Percentiles rank a stretch among this genome's conserved stretches.
phyloP scores from a whole-genome alignment of 495 filamentous ascomycete genomes.

The Aspergillus affinis region DNA sequence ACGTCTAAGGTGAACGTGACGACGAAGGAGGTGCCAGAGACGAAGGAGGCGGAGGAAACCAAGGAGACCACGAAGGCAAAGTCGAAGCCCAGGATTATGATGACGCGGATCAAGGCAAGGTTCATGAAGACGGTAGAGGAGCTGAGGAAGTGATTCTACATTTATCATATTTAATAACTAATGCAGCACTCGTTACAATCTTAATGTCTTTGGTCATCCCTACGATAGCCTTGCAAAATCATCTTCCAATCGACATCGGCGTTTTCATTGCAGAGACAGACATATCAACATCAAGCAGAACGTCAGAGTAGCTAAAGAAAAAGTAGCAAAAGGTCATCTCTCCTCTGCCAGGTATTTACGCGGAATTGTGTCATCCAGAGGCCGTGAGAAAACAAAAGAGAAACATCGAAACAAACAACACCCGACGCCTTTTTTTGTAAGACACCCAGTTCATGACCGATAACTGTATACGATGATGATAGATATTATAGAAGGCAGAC shows the following conservation, averaged over 20 bases:
- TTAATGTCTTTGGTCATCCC: too few species aligned
- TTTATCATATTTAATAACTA: too few species aligned
- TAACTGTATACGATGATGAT: slow-evolving; percentile 18
- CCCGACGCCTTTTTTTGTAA: slow-evolving; percentile 20
- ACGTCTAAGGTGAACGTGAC: not conserved
- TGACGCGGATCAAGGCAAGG: not conserved
- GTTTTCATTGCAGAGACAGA: not conserved
- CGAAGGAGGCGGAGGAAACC: not conserved
- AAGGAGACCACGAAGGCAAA: not conserved
- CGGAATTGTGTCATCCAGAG: slow-evolving; percentile 11
- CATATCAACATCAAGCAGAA: not conserved
- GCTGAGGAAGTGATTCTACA: not conserved
- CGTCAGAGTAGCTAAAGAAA: not conserved
- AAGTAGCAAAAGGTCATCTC: not conserved
- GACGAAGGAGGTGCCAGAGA: too few species aligned
- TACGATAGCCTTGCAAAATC: not conserved
- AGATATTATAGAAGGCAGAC: slow-evolving; percentile 34
- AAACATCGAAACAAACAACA: slow-evolving; percentile 11
- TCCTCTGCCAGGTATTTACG: slow-evolving; percentile 9
- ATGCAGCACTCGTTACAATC: too few species aligned
- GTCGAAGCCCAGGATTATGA: not conserved
- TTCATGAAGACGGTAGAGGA: not conserved
- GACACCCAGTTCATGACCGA: slow-evolving; percentile 25
- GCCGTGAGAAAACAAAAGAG: slow-evolving; percentile 7
- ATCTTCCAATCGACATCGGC: not conserved